A percentile compares a stretch with the other conserved stretches of the same genome.
Evolutionary conservation across 768 basidiomycete genomes (phyloP).

Genomic region (Suillus brevipes): DNA sequence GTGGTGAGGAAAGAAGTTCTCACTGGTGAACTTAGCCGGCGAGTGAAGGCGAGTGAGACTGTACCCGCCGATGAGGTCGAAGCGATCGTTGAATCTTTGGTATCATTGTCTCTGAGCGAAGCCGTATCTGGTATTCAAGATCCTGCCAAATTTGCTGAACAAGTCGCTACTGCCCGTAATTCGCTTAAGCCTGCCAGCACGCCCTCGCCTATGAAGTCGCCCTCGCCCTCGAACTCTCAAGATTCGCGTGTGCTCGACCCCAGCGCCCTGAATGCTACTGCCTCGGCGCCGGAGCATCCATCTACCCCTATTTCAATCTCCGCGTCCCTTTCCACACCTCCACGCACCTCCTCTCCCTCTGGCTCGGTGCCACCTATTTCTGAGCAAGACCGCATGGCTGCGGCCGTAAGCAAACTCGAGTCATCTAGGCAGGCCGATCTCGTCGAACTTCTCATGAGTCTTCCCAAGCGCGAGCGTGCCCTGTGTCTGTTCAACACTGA

Average conservation of each 20-base stretch:
- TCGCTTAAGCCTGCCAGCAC: constrained; percentile 36
- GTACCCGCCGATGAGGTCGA: constrained; percentile 61
- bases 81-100: constrained; percentile 68
- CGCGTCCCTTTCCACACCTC: constrained; percentile 75
- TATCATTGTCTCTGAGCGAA: constrained; percentile 69
- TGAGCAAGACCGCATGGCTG: constrained; percentile 73
- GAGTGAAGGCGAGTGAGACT: constrained; percentile 57
- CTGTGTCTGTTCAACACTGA: constrained; percentile 90
- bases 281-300: constrained; percentile 88
- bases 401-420: constrained; percentile 67
- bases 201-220: constrained; percentile 50
- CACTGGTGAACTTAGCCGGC: constrained; percentile 77
- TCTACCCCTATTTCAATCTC: constrained; percentile 82
- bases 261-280: constrained; percentile 65
- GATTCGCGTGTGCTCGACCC: constrained; percentile 72
- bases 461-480: constrained; percentile 86
- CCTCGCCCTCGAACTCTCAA: constrained; percentile 57
- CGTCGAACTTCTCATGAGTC: constrained; percentile 78
- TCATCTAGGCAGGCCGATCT: constrained; percentile 59
- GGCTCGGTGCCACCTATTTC: constrained; percentile 60
- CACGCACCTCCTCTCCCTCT: constrained; percentile 79
- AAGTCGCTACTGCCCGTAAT: constrained; percentile 48
- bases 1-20: constrained; percentile 87
- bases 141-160: constrained; percentile 60
- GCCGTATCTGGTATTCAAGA: constrained; percentile 79